phyloP scores from a whole-genome alignment of 345 rosid species.

The Capsella bursapastoris region DNA sequence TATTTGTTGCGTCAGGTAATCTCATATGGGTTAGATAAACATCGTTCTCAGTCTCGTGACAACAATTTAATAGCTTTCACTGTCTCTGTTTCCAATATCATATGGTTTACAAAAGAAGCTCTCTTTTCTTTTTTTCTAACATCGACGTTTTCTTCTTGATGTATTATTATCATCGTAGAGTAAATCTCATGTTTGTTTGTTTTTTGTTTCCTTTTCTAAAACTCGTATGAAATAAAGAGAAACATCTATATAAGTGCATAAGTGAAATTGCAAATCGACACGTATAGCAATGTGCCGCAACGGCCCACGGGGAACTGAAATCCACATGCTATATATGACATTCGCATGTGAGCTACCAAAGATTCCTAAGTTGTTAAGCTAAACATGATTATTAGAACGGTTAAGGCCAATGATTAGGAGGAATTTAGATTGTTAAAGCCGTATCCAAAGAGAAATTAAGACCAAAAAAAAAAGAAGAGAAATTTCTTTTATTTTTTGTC shows the following conservation, averaged over 20 bases:
- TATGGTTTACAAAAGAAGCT: neutral
- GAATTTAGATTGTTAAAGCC: neutral
- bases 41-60: neutral
- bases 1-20: neutral
- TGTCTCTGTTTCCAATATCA: neutral
- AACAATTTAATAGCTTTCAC: neutral
- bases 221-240: neutral
- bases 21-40: slow-evolving; percentile 6
- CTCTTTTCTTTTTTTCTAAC: no score
- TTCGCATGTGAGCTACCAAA: slow-evolving; percentile 33
- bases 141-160: neutral
- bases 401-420: slow-evolving; percentile 25
- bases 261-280: slow-evolving; percentile 17
- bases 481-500: no score
- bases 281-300: slow-evolving; percentile 2
- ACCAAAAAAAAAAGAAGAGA: no score
- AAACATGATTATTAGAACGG: slow-evolving; percentile 28
- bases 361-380: slow-evolving; percentile 31
- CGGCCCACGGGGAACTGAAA: neutral
- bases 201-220: neutral
- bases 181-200: neutral
- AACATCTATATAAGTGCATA: neutral
- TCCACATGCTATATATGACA: slow-evolving; percentile 10
- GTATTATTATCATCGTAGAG: neutral
- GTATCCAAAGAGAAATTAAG: neutral